These are phyloP conservation scores for Cladosporium austrohemisphaericum DNA, from an alignment of 2,329 filamentous ascomycete species.

Conservation along the genomic window DNA sequence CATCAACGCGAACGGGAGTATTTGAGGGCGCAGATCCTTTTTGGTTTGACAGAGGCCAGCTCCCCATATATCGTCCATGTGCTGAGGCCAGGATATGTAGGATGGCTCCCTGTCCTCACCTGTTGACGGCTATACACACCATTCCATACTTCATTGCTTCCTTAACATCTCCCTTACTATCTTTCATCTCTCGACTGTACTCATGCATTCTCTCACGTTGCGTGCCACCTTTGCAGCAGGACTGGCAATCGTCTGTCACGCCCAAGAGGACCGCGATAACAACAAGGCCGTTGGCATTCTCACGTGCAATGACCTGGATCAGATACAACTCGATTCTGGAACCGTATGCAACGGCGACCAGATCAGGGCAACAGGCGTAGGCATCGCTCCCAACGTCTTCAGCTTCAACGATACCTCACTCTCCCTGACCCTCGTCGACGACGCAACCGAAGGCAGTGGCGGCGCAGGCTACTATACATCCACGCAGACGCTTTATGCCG, in stretches of 20 bases:
- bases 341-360: not conserved
- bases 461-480: not conserved
- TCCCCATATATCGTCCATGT: too few species aligned
- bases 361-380: not conserved
- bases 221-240: not conserved
- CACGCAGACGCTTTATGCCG: not conserved
- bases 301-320: not conserved
- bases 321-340: not conserved
- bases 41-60: too few species aligned
- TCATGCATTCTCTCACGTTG: not conserved
- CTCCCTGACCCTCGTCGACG: not conserved
- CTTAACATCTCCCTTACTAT: not conserved
- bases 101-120: too few species aligned
- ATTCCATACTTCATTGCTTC: not conserved
- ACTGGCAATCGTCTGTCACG: not conserved
- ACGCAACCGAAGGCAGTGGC: not conserved
- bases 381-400: constrained; percentile 1
- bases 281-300: not conserved
- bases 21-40: too few species aligned
- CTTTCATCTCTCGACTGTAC: not conserved
- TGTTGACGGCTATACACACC: too few species aligned
- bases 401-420: not conserved
- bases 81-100: too few species aligned
- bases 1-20: too few species aligned
- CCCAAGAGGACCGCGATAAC: not conserved